Evolutionary conservation across 768 basidiomycete species (phyloP).

Genomic region (Mycena polygramma): DNA sequence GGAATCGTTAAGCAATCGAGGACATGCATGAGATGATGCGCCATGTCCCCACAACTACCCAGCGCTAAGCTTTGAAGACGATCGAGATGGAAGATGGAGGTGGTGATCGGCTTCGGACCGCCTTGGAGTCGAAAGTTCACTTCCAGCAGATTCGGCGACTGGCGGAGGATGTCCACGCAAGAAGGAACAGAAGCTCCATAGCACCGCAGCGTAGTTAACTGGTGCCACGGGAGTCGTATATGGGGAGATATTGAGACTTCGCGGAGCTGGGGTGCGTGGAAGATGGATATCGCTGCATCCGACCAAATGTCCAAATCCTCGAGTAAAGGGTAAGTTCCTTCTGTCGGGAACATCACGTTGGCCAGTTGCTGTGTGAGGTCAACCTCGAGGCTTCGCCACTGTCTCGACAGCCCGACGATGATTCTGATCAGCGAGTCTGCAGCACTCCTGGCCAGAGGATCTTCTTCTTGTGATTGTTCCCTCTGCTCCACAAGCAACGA

Average conservation of each 20-base stretch:
- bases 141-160: not conserved
- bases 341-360: not conserved
- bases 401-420: not conserved
- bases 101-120: not conserved
- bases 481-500: not conserved
- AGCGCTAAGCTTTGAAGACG: not conserved
- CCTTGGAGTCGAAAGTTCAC: not conserved
- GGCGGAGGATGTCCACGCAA: not conserved
- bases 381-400: not conserved
- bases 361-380: too few species aligned
- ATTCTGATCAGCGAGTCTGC: not conserved
- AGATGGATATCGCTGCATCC: not conserved
- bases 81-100: not conserved
- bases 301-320: not conserved
- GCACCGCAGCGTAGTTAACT: not conserved
- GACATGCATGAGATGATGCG: not conserved
- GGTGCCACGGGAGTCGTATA: not conserved
- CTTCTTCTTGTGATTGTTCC: too few species aligned
- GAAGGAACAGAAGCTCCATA: not conserved
- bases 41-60: not conserved
- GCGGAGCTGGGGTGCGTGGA: slow-evolving; percentile 3
- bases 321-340: not conserved
- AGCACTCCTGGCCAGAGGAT: too few species aligned
- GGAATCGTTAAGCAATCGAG: not conserved
- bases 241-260: not conserved